phyloP scores from a whole-genome alignment of 1,284 basidiomycete species.

The Cronartium quercuum region DNA sequence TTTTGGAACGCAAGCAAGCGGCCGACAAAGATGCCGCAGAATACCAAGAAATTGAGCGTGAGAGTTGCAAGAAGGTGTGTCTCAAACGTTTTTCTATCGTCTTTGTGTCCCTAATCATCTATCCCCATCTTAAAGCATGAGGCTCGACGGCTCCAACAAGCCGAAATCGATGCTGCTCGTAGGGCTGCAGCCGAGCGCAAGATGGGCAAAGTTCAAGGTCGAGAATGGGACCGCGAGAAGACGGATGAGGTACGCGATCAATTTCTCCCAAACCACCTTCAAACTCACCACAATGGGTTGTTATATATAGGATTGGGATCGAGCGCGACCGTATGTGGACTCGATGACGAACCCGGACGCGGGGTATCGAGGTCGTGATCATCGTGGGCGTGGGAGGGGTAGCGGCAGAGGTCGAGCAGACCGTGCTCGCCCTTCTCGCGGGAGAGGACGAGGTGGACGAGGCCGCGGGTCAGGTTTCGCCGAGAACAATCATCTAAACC shows the following conservation, averaged over 20 bases:
- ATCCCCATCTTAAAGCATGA: not conserved
- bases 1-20: constrained; percentile 24
- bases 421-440: not conserved
- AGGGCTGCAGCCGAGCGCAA: constrained; percentile 41
- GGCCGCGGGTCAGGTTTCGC: not conserved
- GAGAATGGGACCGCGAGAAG: constrained; percentile 44
- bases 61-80: constrained; percentile 21
- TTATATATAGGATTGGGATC: constrained; percentile 27
- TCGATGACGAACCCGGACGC: constrained; percentile 32
- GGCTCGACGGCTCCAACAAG: constrained; percentile 41
- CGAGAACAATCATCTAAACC: not conserved
- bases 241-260: constrained; percentile 14
- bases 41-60: constrained; percentile 12
- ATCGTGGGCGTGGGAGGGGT: constrained; percentile 3
- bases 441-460: not conserved
- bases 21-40: constrained; percentile 33
- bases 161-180: constrained; percentile 41
- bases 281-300: not conserved
- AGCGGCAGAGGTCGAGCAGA: constrained; percentile 20
- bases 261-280: not conserved
- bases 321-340: constrained; percentile 30
- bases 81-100: not conserved
- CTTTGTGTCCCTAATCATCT: not conserved
- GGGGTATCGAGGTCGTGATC: constrained; percentile 1
- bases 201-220: constrained; percentile 39